phyloP scores from a whole-genome alignment of 2,329 filamentous ascomycete species.

The Ophiocordyceps robertsii region DNA sequence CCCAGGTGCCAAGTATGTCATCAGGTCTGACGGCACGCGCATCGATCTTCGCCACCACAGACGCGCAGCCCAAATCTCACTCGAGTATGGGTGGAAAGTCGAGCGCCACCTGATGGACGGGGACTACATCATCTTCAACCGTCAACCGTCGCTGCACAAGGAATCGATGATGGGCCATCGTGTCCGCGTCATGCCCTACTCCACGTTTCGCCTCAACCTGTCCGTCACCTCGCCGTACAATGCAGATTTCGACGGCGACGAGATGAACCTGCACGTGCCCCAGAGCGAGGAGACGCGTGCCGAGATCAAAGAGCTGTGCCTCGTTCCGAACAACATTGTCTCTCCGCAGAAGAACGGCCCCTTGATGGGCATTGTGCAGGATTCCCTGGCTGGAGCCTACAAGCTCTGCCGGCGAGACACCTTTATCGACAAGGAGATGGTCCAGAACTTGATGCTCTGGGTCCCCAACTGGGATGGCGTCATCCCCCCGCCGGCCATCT shows the following conservation, averaged over 20 bases:
- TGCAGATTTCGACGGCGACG: slow-evolving; percentile 98
- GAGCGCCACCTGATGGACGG: slow-evolving; percentile 93
- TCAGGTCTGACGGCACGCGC: slow-evolving; percentile 82
- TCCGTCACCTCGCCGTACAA: slow-evolving; percentile 99
- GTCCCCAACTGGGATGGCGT: slow-evolving; percentile 95
- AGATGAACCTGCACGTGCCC: slow-evolving; percentile 99
- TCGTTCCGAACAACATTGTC: slow-evolving; percentile 98
- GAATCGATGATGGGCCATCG: slow-evolving; percentile 99
- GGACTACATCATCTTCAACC: slow-evolving; percentile 98
- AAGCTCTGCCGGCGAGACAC: slow-evolving; percentile 90
- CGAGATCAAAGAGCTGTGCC: slow-evolving; percentile 84
- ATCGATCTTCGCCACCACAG: slow-evolving; percentile 93
- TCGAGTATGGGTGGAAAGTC: slow-evolving; percentile 97
- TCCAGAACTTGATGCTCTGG: slow-evolving; percentile 97
- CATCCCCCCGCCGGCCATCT: slow-evolving; percentile 82
- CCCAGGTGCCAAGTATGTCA: slow-evolving; percentile 92
- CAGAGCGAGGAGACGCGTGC: slow-evolving; percentile 95
- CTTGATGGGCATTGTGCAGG: slow-evolving; percentile 98
- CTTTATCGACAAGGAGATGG: slow-evolving; percentile 77
- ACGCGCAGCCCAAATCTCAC: slow-evolving; percentile 67
- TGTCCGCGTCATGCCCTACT: slow-evolving; percentile 96
- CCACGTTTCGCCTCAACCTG: slow-evolving; percentile 92
- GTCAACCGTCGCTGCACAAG: slow-evolving; percentile 97
- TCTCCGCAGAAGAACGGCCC: slow-evolving; percentile 94
- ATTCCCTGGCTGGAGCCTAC: slow-evolving; percentile 91